These are phyloP conservation scores for Ligustrum vulgare DNA, from an alignment of 257 asterid genomes.

Conservation along the genomic window DNA sequence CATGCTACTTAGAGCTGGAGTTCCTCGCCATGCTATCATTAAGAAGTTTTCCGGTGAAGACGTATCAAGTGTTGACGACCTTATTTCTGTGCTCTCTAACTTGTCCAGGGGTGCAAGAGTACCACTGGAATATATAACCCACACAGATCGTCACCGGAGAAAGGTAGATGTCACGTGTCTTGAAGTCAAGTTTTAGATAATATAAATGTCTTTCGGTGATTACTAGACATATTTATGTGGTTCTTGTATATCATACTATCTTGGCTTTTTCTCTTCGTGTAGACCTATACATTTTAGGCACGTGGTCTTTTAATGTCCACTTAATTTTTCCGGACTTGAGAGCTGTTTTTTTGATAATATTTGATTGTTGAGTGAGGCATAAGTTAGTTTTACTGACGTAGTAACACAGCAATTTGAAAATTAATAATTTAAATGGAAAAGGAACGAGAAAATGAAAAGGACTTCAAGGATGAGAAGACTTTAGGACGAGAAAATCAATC, in stretches of 20 bases:
- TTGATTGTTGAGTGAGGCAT: not conserved
- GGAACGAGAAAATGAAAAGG: too few species aligned
- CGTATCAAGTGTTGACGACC: conserved; percentile 78
- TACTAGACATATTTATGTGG: not conserved
- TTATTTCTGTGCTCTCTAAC: conserved; percentile 73
- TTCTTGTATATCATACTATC: not conserved
- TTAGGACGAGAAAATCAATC: too few species aligned
- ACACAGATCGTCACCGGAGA: conserved; percentile 88
- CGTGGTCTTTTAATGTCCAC: not conserved
- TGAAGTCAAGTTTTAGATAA: conserved; percentile 14
- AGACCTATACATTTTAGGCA: not conserved
- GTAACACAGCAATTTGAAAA: too few species aligned
- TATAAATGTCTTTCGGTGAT: conserved; percentile 10
- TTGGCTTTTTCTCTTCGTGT: not conserved
- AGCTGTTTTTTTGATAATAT: not conserved
- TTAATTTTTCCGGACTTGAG: not conserved
- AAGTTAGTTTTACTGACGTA: not conserved
- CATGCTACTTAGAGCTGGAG: conserved; percentile 95
- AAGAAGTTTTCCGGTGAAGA: conserved; percentile 98
- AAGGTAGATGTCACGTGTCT: conserved; percentile 55
- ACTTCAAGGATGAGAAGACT: too few species aligned
- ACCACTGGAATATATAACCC: conserved; percentile 84
- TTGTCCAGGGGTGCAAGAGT: conserved; percentile 92
- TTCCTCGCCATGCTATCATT: conserved; percentile 91
- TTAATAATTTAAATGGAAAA: too few species aligned